A percentile compares a stretch with the other conserved stretches of the same genome.
These are phyloP conservation scores for Aureoboletus auriporus DNA, from an alignment of 768 basidiomycete species.

Conservation along the genomic window DNA sequence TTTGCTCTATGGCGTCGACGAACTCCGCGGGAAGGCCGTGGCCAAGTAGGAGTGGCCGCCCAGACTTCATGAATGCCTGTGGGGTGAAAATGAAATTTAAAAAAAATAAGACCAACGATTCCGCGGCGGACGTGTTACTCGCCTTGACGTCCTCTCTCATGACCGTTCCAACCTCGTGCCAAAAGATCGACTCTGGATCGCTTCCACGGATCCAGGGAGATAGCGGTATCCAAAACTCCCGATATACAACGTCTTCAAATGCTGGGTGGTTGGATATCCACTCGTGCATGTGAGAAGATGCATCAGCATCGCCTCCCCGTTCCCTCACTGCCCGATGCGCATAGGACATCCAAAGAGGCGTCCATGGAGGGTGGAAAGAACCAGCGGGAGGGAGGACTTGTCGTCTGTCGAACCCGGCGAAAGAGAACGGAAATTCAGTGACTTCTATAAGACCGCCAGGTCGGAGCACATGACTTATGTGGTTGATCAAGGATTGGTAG, in stretches of 20 bases:
- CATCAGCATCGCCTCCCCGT: constrained; percentile 61
- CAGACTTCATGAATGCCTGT: constrained; percentile 63
- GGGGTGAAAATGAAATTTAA: neutral
- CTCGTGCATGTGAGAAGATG: constrained; percentile 48
- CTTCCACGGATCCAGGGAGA: constrained; percentile 42
- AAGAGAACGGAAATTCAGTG: constrained; percentile 64
- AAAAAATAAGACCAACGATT: neutral
- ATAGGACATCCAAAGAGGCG: constrained; percentile 59
- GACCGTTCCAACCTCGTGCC: constrained; percentile 39
- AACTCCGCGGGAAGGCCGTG: constrained; percentile 52
- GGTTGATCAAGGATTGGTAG: constrained; percentile 58
- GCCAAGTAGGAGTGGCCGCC: constrained; percentile 64
- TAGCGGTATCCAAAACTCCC: constrained; percentile 61
- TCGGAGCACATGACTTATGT: constrained; percentile 61
- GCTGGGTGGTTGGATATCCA: constrained; percentile 54
- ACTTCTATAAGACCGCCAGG: constrained; percentile 67
- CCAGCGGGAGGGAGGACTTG: constrained; percentile 42
- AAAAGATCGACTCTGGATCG: constrained; percentile 25
- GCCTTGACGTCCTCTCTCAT: constrained; percentile 64
- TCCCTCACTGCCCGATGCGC: constrained; percentile 48
- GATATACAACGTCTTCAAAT: constrained; percentile 56
- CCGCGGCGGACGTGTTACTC: constrained; percentile 5
- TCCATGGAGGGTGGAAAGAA: constrained; percentile 49
- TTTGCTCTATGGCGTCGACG: constrained; percentile 50
- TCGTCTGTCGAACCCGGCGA: constrained; percentile 50